Evolutionary conservation across 2,329 filamentous ascomycete genomes (phyloP).

Genomic region (Neofusicoccum umdonicola): DNA sequence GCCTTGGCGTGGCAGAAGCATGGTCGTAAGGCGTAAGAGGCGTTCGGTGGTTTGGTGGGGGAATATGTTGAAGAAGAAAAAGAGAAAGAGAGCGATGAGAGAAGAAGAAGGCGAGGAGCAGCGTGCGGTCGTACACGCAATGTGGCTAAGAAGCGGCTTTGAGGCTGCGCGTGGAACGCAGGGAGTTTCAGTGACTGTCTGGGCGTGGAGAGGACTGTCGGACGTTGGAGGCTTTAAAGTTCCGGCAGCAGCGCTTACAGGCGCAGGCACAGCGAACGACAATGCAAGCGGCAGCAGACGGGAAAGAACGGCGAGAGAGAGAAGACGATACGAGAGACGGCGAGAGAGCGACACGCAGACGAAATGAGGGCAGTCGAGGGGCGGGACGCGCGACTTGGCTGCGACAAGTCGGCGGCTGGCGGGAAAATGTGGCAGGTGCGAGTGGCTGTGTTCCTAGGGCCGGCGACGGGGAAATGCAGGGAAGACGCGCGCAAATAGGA

Average conservation of each 20-base stretch:
- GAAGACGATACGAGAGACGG: no score
- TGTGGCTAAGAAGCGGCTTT: background rate
- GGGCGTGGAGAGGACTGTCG: background rate
- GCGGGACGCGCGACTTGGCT: background rate
- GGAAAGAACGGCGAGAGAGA: background rate
- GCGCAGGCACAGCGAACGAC: background rate
- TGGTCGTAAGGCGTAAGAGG: background rate
- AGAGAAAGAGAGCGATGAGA: background rate
- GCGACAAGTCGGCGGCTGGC: background rate
- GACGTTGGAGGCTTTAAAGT: background rate
- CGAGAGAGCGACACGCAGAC: background rate
- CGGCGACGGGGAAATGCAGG: background rate
- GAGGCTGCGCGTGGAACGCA: background rate
- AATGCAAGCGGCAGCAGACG: background rate
- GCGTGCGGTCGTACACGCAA: conserved; percentile 3
- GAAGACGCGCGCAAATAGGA: background rate
- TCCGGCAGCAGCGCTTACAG: background rate
- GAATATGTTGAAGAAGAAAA: background rate
- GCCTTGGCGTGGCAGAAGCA: conserved; percentile 13
- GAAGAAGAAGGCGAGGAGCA: background rate
- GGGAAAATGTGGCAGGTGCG: background rate
- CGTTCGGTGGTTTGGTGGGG: background rate
- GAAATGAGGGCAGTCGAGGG: background rate
- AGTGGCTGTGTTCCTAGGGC: background rate
- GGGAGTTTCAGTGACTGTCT: conserved; percentile 2